Percentiles rank a stretch among this genome's conserved stretches.
These are phyloP conservation scores for Suillus cothurnatus DNA, from an alignment of 768 basidiomycete species.

Conservation along the genomic window DNA sequence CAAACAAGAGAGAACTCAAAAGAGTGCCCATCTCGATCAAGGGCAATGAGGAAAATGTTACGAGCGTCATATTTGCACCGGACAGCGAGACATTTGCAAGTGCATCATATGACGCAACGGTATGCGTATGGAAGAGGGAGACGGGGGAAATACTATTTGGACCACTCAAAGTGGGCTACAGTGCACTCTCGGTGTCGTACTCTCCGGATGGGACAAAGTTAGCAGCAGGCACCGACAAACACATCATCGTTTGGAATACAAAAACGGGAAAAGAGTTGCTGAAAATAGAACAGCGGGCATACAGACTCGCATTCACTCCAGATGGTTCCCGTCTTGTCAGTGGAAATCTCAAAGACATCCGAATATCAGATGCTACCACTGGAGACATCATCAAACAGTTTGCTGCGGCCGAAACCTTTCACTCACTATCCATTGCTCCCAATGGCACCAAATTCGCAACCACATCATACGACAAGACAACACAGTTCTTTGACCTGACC, in stretches of 20 bases:
- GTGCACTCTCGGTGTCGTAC: not conserved
- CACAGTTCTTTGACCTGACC: not conserved
- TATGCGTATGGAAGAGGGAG: not conserved
- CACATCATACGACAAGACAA: not conserved
- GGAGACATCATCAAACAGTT: not conserved
- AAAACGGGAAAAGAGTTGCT: not conserved
- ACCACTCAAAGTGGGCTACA: not conserved
- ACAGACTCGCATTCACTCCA: not conserved
- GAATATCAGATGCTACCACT: not conserved
- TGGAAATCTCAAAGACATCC: not conserved
- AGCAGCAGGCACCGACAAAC: not conserved
- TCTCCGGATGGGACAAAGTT: not conserved
- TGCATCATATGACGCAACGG: not conserved
- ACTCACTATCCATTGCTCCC: not conserved
- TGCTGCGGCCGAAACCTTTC: not conserved
- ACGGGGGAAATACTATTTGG: not conserved
- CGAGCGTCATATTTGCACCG: not conserved
- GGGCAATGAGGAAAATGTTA: not conserved
- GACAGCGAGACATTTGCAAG: not conserved
- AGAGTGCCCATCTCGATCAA: not conserved
- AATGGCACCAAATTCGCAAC: not conserved
- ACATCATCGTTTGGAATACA: not conserved
- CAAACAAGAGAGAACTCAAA: not conserved
- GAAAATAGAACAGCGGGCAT: not conserved
- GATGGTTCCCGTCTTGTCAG: not conserved